These are phyloP conservation scores for Polysphondylium violaceum DNA, from an alignment of 78 protist genomes.

Conservation along the genomic window DNA sequence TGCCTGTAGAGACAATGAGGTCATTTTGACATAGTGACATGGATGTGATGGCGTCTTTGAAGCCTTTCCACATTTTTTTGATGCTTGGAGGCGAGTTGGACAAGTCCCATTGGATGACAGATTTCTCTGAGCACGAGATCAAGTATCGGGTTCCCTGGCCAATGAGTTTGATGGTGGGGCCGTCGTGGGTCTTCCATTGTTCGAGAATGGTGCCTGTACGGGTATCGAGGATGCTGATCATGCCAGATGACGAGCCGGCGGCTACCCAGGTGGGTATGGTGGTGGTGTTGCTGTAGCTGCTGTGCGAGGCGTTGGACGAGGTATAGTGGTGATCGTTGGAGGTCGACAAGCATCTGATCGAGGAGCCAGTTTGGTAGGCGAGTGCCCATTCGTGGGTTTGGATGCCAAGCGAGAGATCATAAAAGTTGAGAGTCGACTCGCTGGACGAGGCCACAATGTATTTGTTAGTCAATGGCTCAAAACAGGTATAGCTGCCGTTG, in stretches of 20 bases:
- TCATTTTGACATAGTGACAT: slow-evolving; percentile 36
- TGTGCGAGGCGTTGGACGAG: neutral
- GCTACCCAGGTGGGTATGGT: slow-evolving; percentile 72
- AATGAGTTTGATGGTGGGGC: slow-evolving; percentile 42
- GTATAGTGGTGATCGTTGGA: slow-evolving; percentile 50
- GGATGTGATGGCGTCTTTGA: slow-evolving; percentile 31
- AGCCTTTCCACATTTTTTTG: slow-evolving; percentile 74
- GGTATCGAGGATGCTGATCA: slow-evolving; percentile 34
- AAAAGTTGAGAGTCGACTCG: slow-evolving; percentile 10
- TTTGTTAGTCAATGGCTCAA: slow-evolving; percentile 46
- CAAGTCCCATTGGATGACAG: slow-evolving; percentile 76
- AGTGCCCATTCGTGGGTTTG: slow-evolving; percentile 53
- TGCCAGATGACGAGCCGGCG: slow-evolving; percentile 31
- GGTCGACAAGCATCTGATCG: slow-evolving; percentile 54
- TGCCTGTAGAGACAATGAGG: slow-evolving; percentile 24
- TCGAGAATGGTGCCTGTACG: slow-evolving; percentile 67
- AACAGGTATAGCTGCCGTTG: slow-evolving; percentile 48
- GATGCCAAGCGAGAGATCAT: slow-evolving; percentile 33
- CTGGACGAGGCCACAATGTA: slow-evolving; percentile 31
- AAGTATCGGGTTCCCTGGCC: slow-evolving; percentile 53
- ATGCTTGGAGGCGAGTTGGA: slow-evolving; percentile 38
- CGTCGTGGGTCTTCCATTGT: slow-evolving; percentile 55
- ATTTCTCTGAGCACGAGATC: slow-evolving; percentile 49
- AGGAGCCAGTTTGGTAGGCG: slow-evolving; percentile 28
- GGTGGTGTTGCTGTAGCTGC: neutral